phyloP scores from a whole-genome alignment of 2,329 filamentous ascomycete genomes.

The Pseudogymnoascus sp. region DNA sequence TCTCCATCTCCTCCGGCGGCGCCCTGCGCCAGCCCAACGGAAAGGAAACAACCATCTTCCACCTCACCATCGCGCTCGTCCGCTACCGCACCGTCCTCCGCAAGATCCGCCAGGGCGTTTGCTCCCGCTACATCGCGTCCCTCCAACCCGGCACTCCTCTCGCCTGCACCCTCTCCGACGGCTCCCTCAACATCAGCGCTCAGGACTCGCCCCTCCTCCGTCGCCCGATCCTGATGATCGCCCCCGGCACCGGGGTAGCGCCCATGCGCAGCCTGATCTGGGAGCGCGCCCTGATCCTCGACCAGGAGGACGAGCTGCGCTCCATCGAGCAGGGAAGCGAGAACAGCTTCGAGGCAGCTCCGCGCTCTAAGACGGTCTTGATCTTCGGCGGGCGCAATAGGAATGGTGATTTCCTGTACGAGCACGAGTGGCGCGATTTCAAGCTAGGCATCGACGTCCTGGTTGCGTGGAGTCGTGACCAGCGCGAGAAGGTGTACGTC shows the following conservation, averaged over 20 bases:
- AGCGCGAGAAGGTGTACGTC: slow-evolving; percentile 56
- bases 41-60: slow-evolving; percentile 40
- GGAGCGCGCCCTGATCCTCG: slow-evolving; percentile 46
- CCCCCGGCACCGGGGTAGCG: slow-evolving; percentile 78
- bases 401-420: slow-evolving; percentile 71
- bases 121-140: slow-evolving; percentile 72
- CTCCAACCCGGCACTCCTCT: slow-evolving; percentile 44
- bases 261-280: slow-evolving; percentile 75
- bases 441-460: slow-evolving; percentile 42
- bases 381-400: slow-evolving; percentile 80
- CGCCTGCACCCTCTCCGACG: slow-evolving; percentile 44
- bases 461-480: slow-evolving; percentile 64
- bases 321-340: not conserved
- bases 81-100: slow-evolving; percentile 85
- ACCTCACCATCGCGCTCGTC: slow-evolving; percentile 78
- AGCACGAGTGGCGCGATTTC: slow-evolving; percentile 58
- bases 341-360: not conserved
- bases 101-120: slow-evolving; percentile 76
- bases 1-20: slow-evolving; percentile 79
- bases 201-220: slow-evolving; percentile 37
- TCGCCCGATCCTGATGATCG: slow-evolving; percentile 61
- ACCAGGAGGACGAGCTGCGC: not conserved
- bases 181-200: slow-evolving; percentile 48
- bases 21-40: slow-evolving; percentile 16
- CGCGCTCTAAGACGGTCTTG: slow-evolving; percentile 37